Base-by-base conservation (phyloP, 495 filamentous ascomycete species). In the Massariosphaeria phaeospora region DNA sequence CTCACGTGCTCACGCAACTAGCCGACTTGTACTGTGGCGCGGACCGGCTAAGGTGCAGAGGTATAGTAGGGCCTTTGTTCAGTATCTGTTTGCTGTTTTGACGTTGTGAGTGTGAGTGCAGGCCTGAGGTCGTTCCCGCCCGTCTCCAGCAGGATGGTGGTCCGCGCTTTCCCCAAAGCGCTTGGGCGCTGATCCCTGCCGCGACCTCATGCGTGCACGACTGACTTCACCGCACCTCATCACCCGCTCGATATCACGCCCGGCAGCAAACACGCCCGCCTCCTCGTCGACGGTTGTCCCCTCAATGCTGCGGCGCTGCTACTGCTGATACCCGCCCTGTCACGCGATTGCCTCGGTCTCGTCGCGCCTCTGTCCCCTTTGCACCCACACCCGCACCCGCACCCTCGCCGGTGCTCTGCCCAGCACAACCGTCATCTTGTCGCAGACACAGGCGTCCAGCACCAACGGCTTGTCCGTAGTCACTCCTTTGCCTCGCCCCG, bases 381-480 rank as follows among this genome's bases (percentile, higher is more conserved):
- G n/a, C n/a, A n/a, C n/a, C n/a, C 31, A 46, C 54, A 48, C 66
- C 62, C 31, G 53, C 60, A 53, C 55, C 42, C 55, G 33, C 59
- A 52, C 59, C 62, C 44, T 44, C 23, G 40, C 51, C 47, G 47
- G 35, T 6, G 5, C 35, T 21, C 41, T 27, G 39, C 24, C 13
- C 33, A 20, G 40, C 64, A 77, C 51, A 52, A 52, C 61, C 61
- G 56, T 66, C 82, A 85, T 76, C 74, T 84, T 89, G 87, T 88
- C 84, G 76, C 75, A 75, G 66, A 73, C 75, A 77, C 76, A 72
- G 70, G 73, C 80, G 68, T 69, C 76, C 67, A 76, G 72, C 72
- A 23, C 43, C n/a, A 69, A 77, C 76, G 82, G 79, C 75, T 79
- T 80, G 81, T 77, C 81, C 82, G 84, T 80, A 75, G 69, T 75